Percentiles rank a stretch among this genome's conserved stretches.
Evolutionary conservation across 2,329 filamentous ascomycete genomes (phyloP).

Genomic region (Clarireedia hainanense): DNA sequence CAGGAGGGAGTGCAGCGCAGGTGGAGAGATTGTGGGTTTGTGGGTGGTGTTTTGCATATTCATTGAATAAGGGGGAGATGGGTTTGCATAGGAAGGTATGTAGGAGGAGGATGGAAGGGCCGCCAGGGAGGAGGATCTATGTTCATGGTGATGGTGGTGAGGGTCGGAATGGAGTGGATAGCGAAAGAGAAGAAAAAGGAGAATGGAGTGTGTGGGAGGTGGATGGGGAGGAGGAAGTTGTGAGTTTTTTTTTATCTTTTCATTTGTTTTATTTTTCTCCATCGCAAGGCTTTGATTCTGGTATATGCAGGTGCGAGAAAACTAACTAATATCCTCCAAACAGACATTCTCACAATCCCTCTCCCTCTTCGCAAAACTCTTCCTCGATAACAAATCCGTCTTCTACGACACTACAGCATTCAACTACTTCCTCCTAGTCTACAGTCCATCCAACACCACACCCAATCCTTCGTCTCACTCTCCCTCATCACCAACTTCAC

Average conservation of each 20-base stretch:
- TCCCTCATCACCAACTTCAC: background rate
- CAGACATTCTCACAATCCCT: constrained; percentile 89
- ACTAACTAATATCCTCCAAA: background rate
- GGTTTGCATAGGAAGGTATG: constrained; percentile 52
- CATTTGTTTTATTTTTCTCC: background rate
- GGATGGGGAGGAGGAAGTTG: constrained; percentile 77
- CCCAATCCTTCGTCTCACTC: too few relatives aligned
- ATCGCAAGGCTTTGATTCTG: background rate
- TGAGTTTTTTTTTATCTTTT: constrained; percentile 31
- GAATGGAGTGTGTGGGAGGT: constrained; percentile 86
- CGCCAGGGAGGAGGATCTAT: constrained; percentile 71
- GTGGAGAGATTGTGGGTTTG: constrained; percentile 77
- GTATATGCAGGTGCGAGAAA: background rate
- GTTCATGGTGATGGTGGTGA: constrained; percentile 33
- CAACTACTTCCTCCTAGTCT: constrained; percentile 86
- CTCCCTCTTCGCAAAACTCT: constrained; percentile 92
- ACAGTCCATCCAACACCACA: constrained; percentile 44
- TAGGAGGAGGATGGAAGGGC: constrained; percentile 36
- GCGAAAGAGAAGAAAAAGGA: constrained; percentile 18
- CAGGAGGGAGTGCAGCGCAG: constrained; percentile 27
- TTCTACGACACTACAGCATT: constrained; percentile 96
- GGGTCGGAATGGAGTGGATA: too few relatives aligned
- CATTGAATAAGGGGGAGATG: constrained; percentile 53
- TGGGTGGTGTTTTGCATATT: constrained; percentile 91
- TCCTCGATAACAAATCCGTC: constrained; percentile 95